A percentile compares a stretch with the other conserved stretches of the same genome.
Evolutionary conservation across 2,329 filamentous ascomycete species (phyloP).

Genomic region (Exophiala oligosperma): DNA sequence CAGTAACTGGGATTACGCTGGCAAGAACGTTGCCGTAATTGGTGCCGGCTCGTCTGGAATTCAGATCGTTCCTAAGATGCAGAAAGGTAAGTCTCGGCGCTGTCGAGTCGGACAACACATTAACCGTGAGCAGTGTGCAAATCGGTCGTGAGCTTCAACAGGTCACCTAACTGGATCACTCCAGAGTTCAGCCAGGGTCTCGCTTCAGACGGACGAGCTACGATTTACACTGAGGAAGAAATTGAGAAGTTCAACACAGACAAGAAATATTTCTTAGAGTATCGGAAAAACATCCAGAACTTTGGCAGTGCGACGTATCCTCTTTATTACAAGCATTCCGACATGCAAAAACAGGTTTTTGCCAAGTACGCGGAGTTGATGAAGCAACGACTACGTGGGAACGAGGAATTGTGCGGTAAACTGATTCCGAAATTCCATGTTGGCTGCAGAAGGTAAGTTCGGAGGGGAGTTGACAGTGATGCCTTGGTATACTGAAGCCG

Average conservation of each 20-base stretch:
- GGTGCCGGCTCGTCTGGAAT: conserved; percentile 29
- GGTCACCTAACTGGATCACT: conserved; percentile 25
- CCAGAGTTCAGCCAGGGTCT: conserved; percentile 13
- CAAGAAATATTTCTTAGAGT: conserved; percentile 28
- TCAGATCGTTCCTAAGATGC: conserved; percentile 37
- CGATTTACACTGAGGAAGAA: conserved; percentile 15
- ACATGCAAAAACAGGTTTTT: conserved; percentile 11
- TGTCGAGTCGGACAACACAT: not conserved
- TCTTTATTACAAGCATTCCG: conserved; percentile 35
- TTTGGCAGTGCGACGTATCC: conserved; percentile 43
- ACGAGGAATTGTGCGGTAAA: conserved; percentile 34
- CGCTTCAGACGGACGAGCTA: conserved; percentile 11
- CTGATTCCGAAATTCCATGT: conserved; percentile 38
- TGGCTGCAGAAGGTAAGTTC: conserved; percentile 46
- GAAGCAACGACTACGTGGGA: conserved; percentile 22
- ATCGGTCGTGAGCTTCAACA: conserved; percentile 32
- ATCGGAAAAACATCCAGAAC: conserved; percentile 34
- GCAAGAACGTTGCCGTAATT: conserved; percentile 30
- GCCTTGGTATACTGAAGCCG: conserved; percentile 8
- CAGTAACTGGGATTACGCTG: conserved; percentile 27
- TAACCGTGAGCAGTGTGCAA: conserved; percentile 1
- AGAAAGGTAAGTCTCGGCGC: conserved; percentile 7
- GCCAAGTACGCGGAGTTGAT: conserved; percentile 22
- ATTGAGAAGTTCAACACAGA: conserved; percentile 20
- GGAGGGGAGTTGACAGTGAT: conserved; percentile 4